phyloP scores from a whole-genome alignment of 2,329 filamentous ascomycete species.

The Escovopsis sp. region DNA sequence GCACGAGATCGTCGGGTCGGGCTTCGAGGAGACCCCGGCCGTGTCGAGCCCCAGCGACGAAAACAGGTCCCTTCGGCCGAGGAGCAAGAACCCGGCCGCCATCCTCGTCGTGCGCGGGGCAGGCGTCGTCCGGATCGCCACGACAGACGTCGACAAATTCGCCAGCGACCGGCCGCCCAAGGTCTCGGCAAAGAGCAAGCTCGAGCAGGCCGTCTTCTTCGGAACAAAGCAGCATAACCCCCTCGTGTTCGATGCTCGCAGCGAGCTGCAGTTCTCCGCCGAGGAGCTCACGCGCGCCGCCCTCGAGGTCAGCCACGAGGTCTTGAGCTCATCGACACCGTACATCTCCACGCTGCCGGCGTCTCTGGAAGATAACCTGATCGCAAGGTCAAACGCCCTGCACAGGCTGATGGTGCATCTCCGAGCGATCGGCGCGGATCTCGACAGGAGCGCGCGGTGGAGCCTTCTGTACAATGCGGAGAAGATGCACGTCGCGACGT shows the following conservation, averaged over 20 bases:
- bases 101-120: constrained; percentile 48
- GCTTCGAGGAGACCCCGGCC: constrained; percentile 42
- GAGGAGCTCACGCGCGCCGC: constrained; percentile 66
- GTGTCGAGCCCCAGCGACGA: constrained; percentile 26
- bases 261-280: constrained; percentile 49
- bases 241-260: constrained; percentile 63
- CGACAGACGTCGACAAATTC: constrained; percentile 45
- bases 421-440: constrained; percentile 44
- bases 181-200: constrained; percentile 72
- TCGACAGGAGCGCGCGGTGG: constrained; percentile 62
- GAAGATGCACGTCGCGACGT: constrained; percentile 66
- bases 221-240: constrained; percentile 70
- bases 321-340: constrained; percentile 61
- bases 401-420: constrained; percentile 62
- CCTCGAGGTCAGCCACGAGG: constrained; percentile 62
- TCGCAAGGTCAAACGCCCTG: constrained; percentile 56
- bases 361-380: constrained; percentile 69
- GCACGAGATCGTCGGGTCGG: constrained; percentile 49
- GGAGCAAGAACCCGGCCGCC: constrained; percentile 46
- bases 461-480: constrained; percentile 77
- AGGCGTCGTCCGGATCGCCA: constrained; percentile 44
- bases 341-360: constrained; percentile 60
- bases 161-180: constrained; percentile 40
- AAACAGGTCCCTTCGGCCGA: constrained; percentile 33
- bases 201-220: constrained; percentile 92